Base-by-base conservation (phyloP, 176 grass and related monocot species). In the Avena eriantha region DNA sequence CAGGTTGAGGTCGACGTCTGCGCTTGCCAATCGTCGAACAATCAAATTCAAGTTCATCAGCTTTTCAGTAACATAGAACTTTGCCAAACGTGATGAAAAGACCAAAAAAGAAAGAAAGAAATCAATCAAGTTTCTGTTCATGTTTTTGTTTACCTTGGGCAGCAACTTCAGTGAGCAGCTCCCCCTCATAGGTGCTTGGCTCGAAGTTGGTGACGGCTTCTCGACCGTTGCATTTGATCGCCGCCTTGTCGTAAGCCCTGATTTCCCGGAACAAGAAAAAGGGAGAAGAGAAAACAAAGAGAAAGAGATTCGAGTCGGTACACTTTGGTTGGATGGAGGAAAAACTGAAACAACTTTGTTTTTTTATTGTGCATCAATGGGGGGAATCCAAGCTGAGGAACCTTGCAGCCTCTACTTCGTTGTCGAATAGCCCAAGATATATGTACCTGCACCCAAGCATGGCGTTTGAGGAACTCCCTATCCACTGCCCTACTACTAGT, bases 361-460 rank as follows among this genome's bases (percentile, higher is more conserved):
- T 53, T 66, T 89, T 75, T n/a, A 72, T 59, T 80, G 79, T 76
- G 56, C 54, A 90, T 82, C 75, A 93, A 82, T 80, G 76, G 80
- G 12, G 86, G 86, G 89, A 93, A 83, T 93, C 86, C 86, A 93
- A 91, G 86, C 89, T 89, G 51, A 90, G 69, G 76, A 85, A 99
- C 97, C 94, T 99, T 94, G 97, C 97, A 88, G 97, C 97, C 91
- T 96, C 97, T 93, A 90, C 90, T 96, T 99, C 94, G 80, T 83
- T 99, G 97, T 99, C 94, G 94, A 99, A 99, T 90, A 99, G 92
- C 89, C 97, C 97, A 84, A 99, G 97, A 96, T 99, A 99, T 93
- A 99, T 99, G 97, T 99, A 99, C 94, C 97, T 99, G 97, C 97
- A 99, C 83, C 92, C 91, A 93, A 94, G 86, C 59, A 94, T 85